A percentile compares a stretch with the other conserved stretches of the same genome.
These are phyloP conservation scores for Ceratocystis diversiconidia DNA, from an alignment of 2,329 filamentous ascomycete species.

Conservation along the genomic window DNA sequence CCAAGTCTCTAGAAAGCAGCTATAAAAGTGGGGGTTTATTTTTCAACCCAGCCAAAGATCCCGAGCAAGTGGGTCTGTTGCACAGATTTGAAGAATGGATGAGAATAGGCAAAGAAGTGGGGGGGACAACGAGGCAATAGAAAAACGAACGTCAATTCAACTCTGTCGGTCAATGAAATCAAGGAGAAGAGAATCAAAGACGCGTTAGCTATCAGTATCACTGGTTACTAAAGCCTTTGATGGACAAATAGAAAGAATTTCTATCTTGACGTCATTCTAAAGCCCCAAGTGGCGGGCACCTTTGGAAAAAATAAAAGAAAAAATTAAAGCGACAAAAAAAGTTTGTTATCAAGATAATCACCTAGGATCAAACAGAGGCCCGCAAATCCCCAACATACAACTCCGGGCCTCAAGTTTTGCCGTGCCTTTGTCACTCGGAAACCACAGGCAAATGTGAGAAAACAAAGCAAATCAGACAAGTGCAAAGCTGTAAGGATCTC, in stretches of 20 bases:
- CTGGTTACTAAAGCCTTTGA: too few relatives aligned
- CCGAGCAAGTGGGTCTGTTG: constrained; percentile 8
- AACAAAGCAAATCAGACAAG: not conserved
- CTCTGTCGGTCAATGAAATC: too few relatives aligned
- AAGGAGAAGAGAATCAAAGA: too few relatives aligned
- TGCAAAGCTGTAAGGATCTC: not conserved
- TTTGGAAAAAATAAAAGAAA: not conserved
- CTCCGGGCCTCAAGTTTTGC: not conserved
- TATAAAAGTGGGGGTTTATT: not conserved
- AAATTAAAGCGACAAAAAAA: not conserved
- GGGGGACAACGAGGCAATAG: not conserved
- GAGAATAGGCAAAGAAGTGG: not conserved
- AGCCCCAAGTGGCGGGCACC: not conserved
- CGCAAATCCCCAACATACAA: constrained; percentile 6
- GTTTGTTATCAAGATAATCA: not conserved
- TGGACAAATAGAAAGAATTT: too few relatives aligned
- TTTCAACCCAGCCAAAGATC: constrained; percentile 1
- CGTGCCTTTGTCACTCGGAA: too few relatives aligned
- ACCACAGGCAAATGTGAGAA: not conserved
- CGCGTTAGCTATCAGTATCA: too few relatives aligned
- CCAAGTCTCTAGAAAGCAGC: constrained; percentile 8
- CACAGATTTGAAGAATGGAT: constrained; percentile 5
- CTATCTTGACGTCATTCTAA: not conserved
- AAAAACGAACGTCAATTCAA: not conserved
- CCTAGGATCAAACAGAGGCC: not conserved